Evolutionary conservation across 768 basidiomycete species (phyloP), one percentile per base, ranked within the genome.

Genomic region (Russula earlei): DNA sequence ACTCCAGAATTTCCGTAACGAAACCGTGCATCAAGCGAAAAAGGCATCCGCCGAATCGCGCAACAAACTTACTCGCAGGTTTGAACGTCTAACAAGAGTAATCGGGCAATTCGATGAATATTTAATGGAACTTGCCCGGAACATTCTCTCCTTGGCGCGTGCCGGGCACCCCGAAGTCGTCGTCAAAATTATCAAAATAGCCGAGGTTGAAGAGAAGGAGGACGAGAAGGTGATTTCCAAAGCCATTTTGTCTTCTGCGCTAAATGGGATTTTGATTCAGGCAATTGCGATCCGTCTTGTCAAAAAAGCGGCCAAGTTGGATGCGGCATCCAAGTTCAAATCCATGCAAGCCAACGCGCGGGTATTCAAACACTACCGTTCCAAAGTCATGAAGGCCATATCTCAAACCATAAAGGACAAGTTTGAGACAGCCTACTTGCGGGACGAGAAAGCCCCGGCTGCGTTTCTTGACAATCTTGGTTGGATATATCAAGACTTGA

Each of bases 401-500:
- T 74, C 79, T 1, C 81, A 86, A 15, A 85, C 91, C 5, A 86
- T 95, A 64, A 79, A 81, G 55, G 73, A 72, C 27, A 79, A 79
- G 54, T 89, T 95, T 65, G 78, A 86, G 3, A 75, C 76, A 6
- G 83, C 83, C 2, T 89, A 82, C 65, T 72, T 75, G 48, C 77
- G 74, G 25, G 77, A 83, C 61, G 75, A 82, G 59, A 75, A 78
- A 22, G 76, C 91, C 61, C 83, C 88, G 8, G 71, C 80, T 20
- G 74, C 70, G 0, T 97, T 96, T 70, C 74, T 98, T 52, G 83
- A 85, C 24, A 79, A 78, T 52, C 71, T 97, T 12, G 77, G 78
- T 24, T 99, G 93, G 91, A 79, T 98, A 62, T 98, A 94, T 70
- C 85, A 96, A 66, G 96, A 99, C 67, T 77, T 98, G 64, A 85